phyloP scores from a whole-genome alignment of 495 filamentous ascomycete species.

The Oidiodendron maius region DNA sequence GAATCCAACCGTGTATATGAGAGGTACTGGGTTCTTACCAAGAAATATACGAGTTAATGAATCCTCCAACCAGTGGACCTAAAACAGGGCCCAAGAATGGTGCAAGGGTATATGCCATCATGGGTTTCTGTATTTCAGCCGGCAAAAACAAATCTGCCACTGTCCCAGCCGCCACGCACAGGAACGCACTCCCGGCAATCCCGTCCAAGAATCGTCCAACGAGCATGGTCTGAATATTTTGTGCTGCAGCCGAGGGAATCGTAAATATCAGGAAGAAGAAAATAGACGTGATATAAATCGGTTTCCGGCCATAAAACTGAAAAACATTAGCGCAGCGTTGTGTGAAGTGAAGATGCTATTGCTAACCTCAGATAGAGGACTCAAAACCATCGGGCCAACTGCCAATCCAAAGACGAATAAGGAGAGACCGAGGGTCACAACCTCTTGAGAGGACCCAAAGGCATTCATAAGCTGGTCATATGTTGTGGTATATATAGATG shows the following conservation, averaged over 20 bases:
- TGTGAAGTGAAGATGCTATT: background rate
- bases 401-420: conserved; percentile 47
- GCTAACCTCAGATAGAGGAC: conserved; percentile 50
- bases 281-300: conserved; percentile 61
- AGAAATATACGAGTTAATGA: conserved; percentile 25
- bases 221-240: conserved; percentile 59
- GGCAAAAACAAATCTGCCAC: conserved; percentile 70
- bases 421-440: conserved; percentile 41
- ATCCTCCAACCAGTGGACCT: conserved; percentile 48
- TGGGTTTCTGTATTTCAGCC: conserved; percentile 55
- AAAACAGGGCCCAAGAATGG: conserved; percentile 70
- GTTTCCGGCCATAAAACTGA: conserved; percentile 59
- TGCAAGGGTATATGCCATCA: conserved; percentile 57
- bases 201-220: conserved; percentile 75
- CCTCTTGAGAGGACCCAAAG: conserved; percentile 34
- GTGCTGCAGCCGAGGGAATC: conserved; percentile 53
- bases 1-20: conserved; percentile 37
- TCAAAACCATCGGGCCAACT: conserved; percentile 35
- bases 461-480: conserved; percentile 29
- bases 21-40: conserved; percentile 1
- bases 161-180: conserved; percentile 71
- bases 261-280: conserved; percentile 62
- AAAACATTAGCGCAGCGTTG: conserved; percentile 61
- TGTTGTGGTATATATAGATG: conserved; percentile 39
- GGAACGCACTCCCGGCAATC: conserved; percentile 63